These are phyloP conservation scores for Dalbergia cultrata DNA, from an alignment of 306 rosid genomes.

Conservation along the genomic window DNA sequence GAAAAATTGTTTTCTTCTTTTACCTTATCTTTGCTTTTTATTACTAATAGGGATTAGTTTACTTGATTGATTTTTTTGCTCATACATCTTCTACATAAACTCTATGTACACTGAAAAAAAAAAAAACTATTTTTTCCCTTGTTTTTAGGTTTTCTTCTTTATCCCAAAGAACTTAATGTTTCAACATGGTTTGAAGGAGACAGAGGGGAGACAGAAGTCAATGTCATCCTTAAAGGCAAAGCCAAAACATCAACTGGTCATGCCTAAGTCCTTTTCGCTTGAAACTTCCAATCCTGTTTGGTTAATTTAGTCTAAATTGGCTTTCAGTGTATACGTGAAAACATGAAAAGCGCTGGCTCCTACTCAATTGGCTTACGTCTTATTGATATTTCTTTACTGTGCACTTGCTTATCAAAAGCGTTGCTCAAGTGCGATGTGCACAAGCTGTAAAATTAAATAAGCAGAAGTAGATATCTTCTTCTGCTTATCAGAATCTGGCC, in stretches of 20 bases:
- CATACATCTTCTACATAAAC: too few relatives aligned
- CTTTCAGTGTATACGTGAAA: not conserved
- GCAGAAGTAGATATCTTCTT: constrained; percentile 10
- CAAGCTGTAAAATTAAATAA: not conserved
- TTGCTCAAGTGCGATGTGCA: not conserved
- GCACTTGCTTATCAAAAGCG: constrained; percentile 17
- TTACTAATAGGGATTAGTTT: too few relatives aligned
- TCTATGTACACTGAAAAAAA: too few relatives aligned
- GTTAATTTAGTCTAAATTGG: constrained; percentile 20
- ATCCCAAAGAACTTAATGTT: not conserved
- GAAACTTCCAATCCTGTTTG: not conserved
- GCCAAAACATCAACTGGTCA: not conserved
- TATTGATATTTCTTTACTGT: not conserved
- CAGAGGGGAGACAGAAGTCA: constrained; percentile 4
- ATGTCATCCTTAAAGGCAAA: not conserved
- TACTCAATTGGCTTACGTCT: constrained; percentile 45
- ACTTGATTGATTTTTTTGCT: too few relatives aligned
- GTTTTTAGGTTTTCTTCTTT: not conserved
- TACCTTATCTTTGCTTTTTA: too few relatives aligned
- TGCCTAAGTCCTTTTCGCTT: constrained; percentile 19
- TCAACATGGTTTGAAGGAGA: constrained; percentile 27
- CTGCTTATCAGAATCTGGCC: constrained; percentile 38
- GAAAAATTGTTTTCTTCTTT: too few relatives aligned
- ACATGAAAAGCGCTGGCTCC: constrained; percentile 14
- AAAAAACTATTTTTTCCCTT: too few relatives aligned